A percentile compares a stretch with the other conserved stretches of the same genome.
Evolutionary conservation across 2,329 filamentous ascomycete species (phyloP).

Genomic region (Cladophialophora psammophila): DNA sequence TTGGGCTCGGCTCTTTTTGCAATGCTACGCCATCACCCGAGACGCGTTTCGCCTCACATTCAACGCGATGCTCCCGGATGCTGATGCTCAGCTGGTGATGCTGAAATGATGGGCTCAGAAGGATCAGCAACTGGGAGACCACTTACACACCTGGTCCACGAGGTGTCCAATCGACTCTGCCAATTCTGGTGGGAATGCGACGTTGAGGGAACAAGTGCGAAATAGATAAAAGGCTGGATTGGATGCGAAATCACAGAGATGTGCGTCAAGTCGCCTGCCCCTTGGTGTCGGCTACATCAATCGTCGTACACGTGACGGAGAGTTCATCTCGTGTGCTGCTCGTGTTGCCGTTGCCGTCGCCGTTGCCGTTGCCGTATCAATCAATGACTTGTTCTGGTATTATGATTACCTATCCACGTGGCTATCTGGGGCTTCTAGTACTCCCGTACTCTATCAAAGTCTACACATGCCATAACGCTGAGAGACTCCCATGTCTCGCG

Average conservation of each 20-base stretch:
- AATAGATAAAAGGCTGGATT: not conserved
- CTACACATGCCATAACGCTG: not conserved
- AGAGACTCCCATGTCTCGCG: not conserved
- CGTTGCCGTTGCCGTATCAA: not conserved
- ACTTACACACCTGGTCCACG: slow-evolving; percentile 26
- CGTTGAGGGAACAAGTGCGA: not conserved
- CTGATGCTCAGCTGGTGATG: not conserved
- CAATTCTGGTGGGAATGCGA: slow-evolving; percentile 7
- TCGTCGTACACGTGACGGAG: not conserved
- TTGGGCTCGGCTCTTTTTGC: slow-evolving; percentile 16
- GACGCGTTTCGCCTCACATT: slow-evolving; percentile 32
- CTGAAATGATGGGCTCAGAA: slow-evolving; percentile 17
- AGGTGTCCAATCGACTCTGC: slow-evolving; percentile 27
- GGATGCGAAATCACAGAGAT: not conserved
- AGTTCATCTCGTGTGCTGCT: not conserved
- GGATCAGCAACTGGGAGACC: slow-evolving; percentile 7
- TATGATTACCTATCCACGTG: not conserved
- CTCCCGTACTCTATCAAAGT: not conserved
- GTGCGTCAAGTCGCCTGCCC: not conserved
- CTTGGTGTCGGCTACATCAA: not conserved
- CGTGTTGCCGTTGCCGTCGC: not conserved
- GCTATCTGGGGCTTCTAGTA: not conserved
- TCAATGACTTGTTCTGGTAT: not conserved
- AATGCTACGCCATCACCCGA: slow-evolving; percentile 23
- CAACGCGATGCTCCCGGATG: slow-evolving; percentile 9